Conservation (phyloP, 768 basidiomycete genomes). For the Aureoboletus auriporus region DNA sequence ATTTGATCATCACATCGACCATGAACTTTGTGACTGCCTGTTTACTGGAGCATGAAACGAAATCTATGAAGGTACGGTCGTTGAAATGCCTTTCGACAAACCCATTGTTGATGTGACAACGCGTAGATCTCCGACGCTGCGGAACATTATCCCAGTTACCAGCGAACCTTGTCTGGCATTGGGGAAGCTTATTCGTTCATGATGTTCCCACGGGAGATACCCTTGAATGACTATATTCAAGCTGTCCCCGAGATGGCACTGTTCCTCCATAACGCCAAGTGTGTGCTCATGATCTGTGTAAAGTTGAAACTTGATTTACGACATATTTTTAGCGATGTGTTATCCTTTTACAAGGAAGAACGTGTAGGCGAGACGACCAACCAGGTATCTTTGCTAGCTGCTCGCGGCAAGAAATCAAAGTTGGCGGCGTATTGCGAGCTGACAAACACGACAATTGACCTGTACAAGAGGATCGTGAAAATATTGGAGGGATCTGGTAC, state of each 20-base stretch:
- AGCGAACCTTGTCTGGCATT: slow-evolving; percentile 24
- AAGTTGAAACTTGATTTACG: too few species aligned
- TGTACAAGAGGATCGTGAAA: slow-evolving; percentile 17
- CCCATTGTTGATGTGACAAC: not conserved
- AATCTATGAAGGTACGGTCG: not conserved
- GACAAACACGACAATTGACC: slow-evolving; percentile 17
- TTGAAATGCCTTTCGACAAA: not conserved
- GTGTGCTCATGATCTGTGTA: slow-evolving; percentile 10
- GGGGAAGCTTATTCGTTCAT: slow-evolving; percentile 31
- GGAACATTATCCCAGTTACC: slow-evolving; percentile 16
- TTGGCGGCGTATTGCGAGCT: slow-evolving; percentile 19
- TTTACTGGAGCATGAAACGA: not conserved
- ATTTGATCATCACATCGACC: not conserved
- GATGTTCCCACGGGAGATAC: slow-evolving; percentile 30
- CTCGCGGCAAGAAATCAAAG: slow-evolving; percentile 16
- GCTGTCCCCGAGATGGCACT: slow-evolving; percentile 26
- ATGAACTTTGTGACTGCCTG: not conserved
- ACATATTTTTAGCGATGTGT: slow-evolving; percentile 26
- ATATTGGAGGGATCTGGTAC: slow-evolving; percentile 14
- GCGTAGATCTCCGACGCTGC: slow-evolving; percentile 12
- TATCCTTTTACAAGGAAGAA: slow-evolving; percentile 38
- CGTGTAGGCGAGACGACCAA: slow-evolving; percentile 29
- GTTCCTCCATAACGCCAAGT: slow-evolving; percentile 32
- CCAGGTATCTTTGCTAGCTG: slow-evolving; percentile 28
- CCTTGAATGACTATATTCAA: slow-evolving; percentile 29